These are phyloP conservation scores for Carallia brachiata DNA, from an alignment of 345 rosid species.

Conservation along the genomic window DNA sequence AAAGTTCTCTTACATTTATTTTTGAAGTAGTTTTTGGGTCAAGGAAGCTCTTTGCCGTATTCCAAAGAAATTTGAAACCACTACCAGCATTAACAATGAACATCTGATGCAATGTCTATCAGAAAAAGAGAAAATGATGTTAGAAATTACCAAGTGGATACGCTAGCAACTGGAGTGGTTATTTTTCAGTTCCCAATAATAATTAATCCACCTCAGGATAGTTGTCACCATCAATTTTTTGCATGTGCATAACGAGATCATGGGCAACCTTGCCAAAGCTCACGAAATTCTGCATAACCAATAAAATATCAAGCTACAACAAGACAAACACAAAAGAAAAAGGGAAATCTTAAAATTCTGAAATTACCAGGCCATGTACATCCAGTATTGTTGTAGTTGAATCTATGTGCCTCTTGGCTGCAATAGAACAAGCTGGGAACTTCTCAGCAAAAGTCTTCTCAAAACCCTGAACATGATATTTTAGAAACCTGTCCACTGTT, in stretches of 20 bases:
- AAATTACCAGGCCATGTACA: slow-evolving; percentile 78
- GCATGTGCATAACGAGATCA: slow-evolving; percentile 88
- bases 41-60: slow-evolving; percentile 78
- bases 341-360: background rate
- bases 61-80: slow-evolving; percentile 88
- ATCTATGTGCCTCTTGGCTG: slow-evolving; percentile 75
- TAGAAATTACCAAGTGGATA: slow-evolving; percentile 15
- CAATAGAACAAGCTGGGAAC: slow-evolving; percentile 90
- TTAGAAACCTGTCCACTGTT: slow-evolving; percentile 81
- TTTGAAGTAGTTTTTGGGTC: slow-evolving; percentile 91
- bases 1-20: slow-evolving; percentile 57
- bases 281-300: slow-evolving; percentile 70
- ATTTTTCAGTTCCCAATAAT: slow-evolving; percentile 1
- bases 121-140: slow-evolving; percentile 16
- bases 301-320: slow-evolving; percentile 10
- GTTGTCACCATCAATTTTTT: slow-evolving; percentile 96
- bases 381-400: slow-evolving; percentile 77
- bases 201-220: slow-evolving; percentile 80
- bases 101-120: slow-evolving; percentile 91
- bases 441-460: slow-evolving; percentile 85
- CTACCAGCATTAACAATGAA: slow-evolving; percentile 84
- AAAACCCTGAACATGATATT: slow-evolving; percentile 86
- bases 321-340: background rate
- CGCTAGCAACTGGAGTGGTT: slow-evolving; percentile 6
- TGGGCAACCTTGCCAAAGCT: slow-evolving; percentile 89